A percentile compares a stretch with the other conserved stretches of the same genome.
phyloP scores from a whole-genome alignment of 2,329 filamentous ascomycete species.

The Xylaria sp. region DNA sequence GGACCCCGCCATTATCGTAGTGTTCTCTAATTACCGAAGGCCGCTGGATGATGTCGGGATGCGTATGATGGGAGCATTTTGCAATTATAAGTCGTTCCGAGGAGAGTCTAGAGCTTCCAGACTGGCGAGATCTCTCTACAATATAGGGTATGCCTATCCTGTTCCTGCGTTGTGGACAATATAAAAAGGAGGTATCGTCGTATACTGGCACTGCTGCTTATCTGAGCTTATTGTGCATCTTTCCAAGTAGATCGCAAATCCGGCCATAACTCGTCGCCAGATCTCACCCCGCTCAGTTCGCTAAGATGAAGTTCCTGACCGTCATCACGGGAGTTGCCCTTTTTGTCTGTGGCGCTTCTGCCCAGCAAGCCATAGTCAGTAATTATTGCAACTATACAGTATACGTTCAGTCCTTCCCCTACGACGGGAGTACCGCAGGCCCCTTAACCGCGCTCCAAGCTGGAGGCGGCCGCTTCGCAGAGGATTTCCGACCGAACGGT shows the following conservation, averaged over 20 bases:
- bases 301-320: constrained; percentile 8
- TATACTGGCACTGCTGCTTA: not conserved
- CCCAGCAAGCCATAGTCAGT: constrained; percentile 51
- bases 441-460: constrained; percentile 46
- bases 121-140: not conserved
- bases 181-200: not conserved
- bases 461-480: constrained; percentile 13
- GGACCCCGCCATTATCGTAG: not conserved
- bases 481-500: constrained; percentile 13
- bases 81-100: not conserved
- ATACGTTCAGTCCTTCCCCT: constrained; percentile 53
- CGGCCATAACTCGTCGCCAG: not conserved
- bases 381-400: constrained; percentile 50
- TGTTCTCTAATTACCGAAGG: not conserved
- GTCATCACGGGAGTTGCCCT: not conserved
- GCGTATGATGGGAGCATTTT: not conserved
- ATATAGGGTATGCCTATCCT: not conserved
- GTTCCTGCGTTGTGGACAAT: not conserved
- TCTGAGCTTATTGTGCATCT: not conserved
- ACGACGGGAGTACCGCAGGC: constrained; percentile 47
- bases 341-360: constrained; percentile 41
- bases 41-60: not conserved
- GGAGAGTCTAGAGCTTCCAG: not conserved
- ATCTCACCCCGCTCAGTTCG: not conserved
- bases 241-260: not conserved